Evolutionary conservation across 257 asterid species (phyloP).

Genomic region (Nyctanthes arbortristis): DNA sequence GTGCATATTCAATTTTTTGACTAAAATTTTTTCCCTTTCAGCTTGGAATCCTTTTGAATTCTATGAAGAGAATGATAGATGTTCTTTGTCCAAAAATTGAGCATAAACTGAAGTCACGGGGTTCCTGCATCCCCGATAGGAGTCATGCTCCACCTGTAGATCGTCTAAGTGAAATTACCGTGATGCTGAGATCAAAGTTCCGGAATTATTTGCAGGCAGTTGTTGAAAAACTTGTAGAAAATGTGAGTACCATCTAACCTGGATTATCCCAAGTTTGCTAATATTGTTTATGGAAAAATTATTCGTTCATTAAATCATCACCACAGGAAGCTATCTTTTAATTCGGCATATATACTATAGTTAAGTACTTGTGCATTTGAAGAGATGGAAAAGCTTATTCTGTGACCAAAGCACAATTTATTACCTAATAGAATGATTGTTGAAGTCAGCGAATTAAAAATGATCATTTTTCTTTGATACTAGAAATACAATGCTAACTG

Average conservation of each 20-base stretch:
- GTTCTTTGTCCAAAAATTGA: constrained; percentile 49
- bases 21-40: constrained; percentile 17
- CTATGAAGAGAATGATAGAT: constrained; percentile 57
- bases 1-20: neutral
- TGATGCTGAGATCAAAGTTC: constrained; percentile 58
- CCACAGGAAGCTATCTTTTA: neutral
- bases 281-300: neutral
- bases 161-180: constrained; percentile 50
- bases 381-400: no score
- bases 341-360: neutral
- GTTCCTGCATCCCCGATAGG: constrained; percentile 48
- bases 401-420: no score
- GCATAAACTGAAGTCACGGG: constrained; percentile 48
- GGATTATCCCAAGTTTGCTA: neutral
- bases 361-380: no score
- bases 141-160: constrained; percentile 51
- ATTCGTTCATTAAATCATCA: neutral
- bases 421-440: no score
- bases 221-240: constrained; percentile 53
- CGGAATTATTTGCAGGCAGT: constrained; percentile 56
- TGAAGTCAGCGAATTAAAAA: no score
- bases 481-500: no score
- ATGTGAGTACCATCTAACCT: constrained; percentile 32
- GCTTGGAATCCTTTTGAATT: constrained; percentile 54
- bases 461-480: no score